phyloP scores from a whole-genome alignment of 108 stramenopile genomes.

The Cyclotella baltica region DNA sequence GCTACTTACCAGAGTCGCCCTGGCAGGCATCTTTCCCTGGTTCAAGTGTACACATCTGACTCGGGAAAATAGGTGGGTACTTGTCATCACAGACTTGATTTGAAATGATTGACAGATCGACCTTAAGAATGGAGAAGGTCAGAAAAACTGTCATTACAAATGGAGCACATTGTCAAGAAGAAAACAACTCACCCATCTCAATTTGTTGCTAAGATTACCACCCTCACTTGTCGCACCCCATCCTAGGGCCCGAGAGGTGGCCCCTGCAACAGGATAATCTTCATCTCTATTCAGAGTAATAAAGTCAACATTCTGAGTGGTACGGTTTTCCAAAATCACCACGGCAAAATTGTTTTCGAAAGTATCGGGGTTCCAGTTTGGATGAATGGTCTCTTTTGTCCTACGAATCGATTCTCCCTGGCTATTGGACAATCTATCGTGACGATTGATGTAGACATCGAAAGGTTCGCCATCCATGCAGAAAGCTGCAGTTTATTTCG shows the following conservation, averaged over 20 bases:
- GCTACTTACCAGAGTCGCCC: constrained; percentile 20
- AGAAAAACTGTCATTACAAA: no score
- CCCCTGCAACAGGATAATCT: background rate
- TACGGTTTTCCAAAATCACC: constrained; percentile 22
- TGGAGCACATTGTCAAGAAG: no score
- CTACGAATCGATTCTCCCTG: background rate
- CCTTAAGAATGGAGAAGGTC: no score
- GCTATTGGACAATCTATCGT: background rate
- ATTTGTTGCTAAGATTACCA: background rate
- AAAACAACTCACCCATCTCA: no score
- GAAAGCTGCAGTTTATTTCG: constrained; percentile 17
- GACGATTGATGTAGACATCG: background rate
- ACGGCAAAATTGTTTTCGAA: constrained; percentile 51
- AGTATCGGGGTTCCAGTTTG: constrained; percentile 28
- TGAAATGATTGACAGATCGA: constrained; percentile 44
- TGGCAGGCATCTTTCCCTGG: constrained; percentile 21
- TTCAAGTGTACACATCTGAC: constrained; percentile 8
- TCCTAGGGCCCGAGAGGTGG: background rate
- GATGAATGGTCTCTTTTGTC: constrained; percentile 26
- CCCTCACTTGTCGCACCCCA: background rate
- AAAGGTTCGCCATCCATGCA: constrained; percentile 1
- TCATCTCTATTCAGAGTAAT: constrained; percentile 28
- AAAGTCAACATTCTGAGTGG: background rate
- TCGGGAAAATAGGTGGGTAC: background rate
- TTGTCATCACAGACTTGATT: constrained; percentile 37